phyloP scores from a whole-genome alignment of 2,329 filamentous ascomycete species.

The Colletotrichum lindemuthianum region DNA sequence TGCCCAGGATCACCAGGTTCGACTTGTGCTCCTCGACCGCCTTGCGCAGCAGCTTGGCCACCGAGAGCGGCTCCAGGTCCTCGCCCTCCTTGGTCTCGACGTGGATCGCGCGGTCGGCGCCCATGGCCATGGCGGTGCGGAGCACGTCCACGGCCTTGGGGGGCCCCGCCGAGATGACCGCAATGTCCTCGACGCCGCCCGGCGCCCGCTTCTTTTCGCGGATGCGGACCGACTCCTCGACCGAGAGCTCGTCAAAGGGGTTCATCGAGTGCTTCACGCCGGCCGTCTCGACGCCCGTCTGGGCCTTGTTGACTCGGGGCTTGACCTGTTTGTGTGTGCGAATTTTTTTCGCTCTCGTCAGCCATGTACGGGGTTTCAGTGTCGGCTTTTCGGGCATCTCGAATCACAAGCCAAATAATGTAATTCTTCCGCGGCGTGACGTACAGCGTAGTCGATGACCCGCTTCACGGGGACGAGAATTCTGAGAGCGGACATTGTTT shows the following conservation, averaged over 20 bases:
- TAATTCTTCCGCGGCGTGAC: conserved; percentile 42
- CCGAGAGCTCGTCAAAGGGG: conserved; percentile 97
- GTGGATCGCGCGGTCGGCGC: conserved; percentile 90
- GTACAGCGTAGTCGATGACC: conserved; percentile 87
- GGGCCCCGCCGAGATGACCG: conserved; percentile 88
- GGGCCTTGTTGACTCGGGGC: conserved; percentile 74
- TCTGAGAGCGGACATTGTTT: conserved; percentile 36
- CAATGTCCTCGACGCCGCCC: conserved; percentile 87
- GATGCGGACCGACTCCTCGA: conserved; percentile 95
- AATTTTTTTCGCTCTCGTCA: too few relatives aligned
- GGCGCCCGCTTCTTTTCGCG: conserved; percentile 83
- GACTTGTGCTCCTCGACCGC: conserved; percentile 85
- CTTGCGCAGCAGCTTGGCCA: conserved; percentile 87
- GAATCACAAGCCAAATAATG: conserved; percentile 23
- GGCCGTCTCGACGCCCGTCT: conserved; percentile 89
- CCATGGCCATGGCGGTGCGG: conserved; percentile 98
- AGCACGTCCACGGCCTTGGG: conserved; percentile 88
- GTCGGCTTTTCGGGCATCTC: not conserved
- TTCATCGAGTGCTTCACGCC: conserved; percentile 99
- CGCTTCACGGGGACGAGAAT: conserved; percentile 85
- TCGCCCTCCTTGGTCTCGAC: conserved; percentile 81
- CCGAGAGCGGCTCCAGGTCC: conserved; percentile 86
- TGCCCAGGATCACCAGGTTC: conserved; percentile 93
- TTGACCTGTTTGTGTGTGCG: conserved; percentile 64
- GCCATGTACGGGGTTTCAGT: conserved; percentile 21